Percentiles rank a stretch among this genome's conserved stretches.
Conservation (phyloP, 768 basidiomycete species). For the Lentinula sp. region DNA sequence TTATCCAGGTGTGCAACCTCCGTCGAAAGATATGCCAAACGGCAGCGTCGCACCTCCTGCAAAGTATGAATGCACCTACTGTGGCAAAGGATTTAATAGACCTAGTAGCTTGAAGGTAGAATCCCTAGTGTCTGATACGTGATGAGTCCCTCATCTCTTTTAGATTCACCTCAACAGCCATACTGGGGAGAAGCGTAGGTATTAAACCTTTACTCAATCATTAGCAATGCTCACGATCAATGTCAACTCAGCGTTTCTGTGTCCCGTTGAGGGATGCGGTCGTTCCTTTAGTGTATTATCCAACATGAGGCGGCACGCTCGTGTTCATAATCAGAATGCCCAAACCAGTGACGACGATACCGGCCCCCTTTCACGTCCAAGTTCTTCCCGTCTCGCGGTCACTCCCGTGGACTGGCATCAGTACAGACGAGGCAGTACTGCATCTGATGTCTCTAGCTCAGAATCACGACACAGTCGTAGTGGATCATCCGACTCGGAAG, state of each 20-base stretch:
- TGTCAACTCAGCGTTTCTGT: conserved; percentile 53
- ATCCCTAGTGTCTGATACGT: conserved; percentile 3
- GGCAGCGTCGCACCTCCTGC: conserved; percentile 22
- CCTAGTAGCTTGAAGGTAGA: conserved; percentile 77
- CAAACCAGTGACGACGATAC: conserved; percentile 29
- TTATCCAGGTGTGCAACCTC: background rate
- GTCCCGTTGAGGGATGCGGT: conserved; percentile 69
- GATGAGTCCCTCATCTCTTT: conserved; percentile 6
- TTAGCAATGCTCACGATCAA: conserved; percentile 5
- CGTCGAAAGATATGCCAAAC: background rate
- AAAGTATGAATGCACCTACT: conserved; percentile 75
- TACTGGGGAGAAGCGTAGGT: conserved; percentile 80
- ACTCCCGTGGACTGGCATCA: conserved; percentile 16
- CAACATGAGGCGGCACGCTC: conserved; percentile 84
- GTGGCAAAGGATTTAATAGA: conserved; percentile 76
- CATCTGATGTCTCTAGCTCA: conserved; percentile 32
- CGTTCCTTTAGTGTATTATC: conserved; percentile 83
- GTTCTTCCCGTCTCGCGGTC: background rate
- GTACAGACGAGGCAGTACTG: conserved; percentile 30
- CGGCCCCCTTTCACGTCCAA: conserved; percentile 19
- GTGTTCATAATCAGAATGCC: conserved; percentile 47
- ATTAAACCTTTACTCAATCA: background rate
- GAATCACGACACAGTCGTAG: conserved; percentile 35
- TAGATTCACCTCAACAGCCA: conserved; percentile 84
- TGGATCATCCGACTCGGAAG: conserved; percentile 29